Evolutionary conservation across 2,329 filamentous ascomycete genomes (phyloP).

Genomic region (Paecilomyces fulvus): DNA sequence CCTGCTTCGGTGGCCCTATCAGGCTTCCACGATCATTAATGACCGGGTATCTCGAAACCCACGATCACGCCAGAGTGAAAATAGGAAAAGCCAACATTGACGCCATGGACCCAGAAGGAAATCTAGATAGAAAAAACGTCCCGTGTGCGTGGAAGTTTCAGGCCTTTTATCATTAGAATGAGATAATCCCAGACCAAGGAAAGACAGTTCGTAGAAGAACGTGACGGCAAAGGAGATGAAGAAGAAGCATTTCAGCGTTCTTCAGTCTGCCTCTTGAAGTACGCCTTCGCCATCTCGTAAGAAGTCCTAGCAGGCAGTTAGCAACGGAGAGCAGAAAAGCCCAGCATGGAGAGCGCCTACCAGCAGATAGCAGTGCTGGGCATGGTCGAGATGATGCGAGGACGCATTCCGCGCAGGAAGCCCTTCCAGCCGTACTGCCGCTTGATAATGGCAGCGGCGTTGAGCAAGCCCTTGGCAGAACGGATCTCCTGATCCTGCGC

Average conservation of each 20-base stretch:
- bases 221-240: neutral
- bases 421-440: constrained; percentile 74
- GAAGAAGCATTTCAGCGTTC: constrained; percentile 8
- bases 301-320: constrained; percentile 43
- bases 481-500: constrained; percentile 72
- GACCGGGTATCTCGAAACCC: neutral
- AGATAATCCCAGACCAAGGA: neutral
- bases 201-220: neutral
- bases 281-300: constrained; percentile 61
- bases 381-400: constrained; percentile 91
- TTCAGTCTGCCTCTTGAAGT: constrained; percentile 45
- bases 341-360: constrained; percentile 40
- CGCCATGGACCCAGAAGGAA: neutral
- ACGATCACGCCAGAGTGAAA: neutral
- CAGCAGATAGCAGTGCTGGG: constrained; percentile 99
- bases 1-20: neutral
- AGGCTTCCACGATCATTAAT: neutral
- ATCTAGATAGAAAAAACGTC: constrained; percentile 1
- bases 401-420: constrained; percentile 89
- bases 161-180: neutral
- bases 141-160: neutral
- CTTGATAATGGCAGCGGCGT: constrained; percentile 74
- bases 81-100: neutral
- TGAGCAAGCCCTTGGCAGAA: constrained; percentile 71
- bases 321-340: neutral